These are phyloP conservation scores for Halenospora varia DNA, from an alignment of 495 filamentous ascomycete species.

Conservation along the genomic window DNA sequence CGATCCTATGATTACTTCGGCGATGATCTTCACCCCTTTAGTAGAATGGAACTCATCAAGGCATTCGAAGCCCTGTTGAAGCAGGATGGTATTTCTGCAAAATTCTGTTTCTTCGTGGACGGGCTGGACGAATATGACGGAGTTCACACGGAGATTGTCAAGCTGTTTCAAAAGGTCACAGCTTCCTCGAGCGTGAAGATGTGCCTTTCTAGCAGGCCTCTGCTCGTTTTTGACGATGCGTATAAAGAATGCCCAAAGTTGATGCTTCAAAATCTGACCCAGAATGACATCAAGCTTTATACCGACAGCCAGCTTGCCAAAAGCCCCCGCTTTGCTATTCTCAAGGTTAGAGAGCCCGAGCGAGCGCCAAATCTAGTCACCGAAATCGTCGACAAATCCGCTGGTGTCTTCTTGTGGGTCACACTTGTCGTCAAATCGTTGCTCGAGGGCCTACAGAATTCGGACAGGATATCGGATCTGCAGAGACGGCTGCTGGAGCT, in stretches of 20 bases:
- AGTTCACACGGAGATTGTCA: slow-evolving; percentile 3
- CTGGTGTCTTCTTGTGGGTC: slow-evolving; percentile 43
- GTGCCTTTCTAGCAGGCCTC: slow-evolving; percentile 42
- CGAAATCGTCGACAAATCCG: slow-evolving; percentile 28
- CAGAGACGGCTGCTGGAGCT: slow-evolving; percentile 15
- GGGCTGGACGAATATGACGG: too few species aligned
- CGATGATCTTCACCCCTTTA: background rate
- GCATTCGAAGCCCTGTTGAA: slow-evolving; percentile 4
- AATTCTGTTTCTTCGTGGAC: slow-evolving; percentile 45
- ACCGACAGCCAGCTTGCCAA: background rate
- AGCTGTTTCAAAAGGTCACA: slow-evolving; percentile 12
- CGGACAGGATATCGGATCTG: slow-evolving; percentile 22
- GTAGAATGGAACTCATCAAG: background rate
- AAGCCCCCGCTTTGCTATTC: background rate
- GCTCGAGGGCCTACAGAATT: slow-evolving; percentile 19
- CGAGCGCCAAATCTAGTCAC: slow-evolving; percentile 14
- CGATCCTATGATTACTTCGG: background rate
- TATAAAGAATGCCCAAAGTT: slow-evolving; percentile 8
- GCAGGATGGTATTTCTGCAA: slow-evolving; percentile 9
- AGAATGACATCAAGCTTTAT: slow-evolving; percentile 5
- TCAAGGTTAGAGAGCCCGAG: background rate
- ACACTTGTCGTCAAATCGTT: slow-evolving; percentile 24
- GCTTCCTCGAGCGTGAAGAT: slow-evolving; percentile 33
- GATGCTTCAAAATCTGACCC: slow-evolving; percentile 10
- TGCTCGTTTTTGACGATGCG: slow-evolving; percentile 21